phyloP scores from a whole-genome alignment of 1,284 basidiomycete species.

The Leccinum pachyderme region DNA sequence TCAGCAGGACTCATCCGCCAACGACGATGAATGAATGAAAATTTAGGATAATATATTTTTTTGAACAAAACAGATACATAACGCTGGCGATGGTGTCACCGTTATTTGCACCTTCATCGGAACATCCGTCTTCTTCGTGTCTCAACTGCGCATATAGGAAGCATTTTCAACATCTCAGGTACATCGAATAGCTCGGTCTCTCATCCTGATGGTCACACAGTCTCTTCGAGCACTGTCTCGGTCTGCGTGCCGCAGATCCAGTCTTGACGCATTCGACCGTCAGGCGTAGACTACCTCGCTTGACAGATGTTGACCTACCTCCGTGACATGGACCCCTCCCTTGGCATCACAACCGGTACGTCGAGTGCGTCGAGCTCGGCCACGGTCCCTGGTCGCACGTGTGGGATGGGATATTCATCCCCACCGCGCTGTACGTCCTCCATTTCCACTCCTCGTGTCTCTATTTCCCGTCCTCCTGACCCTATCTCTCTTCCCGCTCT shows the following conservation, averaged over 20 bases:
- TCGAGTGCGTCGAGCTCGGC: constrained; percentile 52
- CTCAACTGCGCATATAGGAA: constrained; percentile 40
- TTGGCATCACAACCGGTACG: constrained; percentile 55
- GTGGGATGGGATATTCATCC: constrained; percentile 54
- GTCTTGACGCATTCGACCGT: not conserved
- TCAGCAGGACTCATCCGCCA: too few relatives aligned
- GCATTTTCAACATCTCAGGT: constrained; percentile 71
- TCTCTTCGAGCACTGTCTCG: constrained; percentile 77
- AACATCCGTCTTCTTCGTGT: constrained; percentile 32
- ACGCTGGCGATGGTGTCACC: constrained; percentile 33
- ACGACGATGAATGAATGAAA: too few relatives aligned
- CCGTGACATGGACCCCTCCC: constrained; percentile 54
- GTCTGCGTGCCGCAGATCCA: constrained; percentile 21
- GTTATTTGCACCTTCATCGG: constrained; percentile 42
- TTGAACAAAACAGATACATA: too few relatives aligned
- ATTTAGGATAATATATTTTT: too few relatives aligned
- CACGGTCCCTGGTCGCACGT: constrained; percentile 61
- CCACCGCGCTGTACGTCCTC: constrained; percentile 42
- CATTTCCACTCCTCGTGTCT: not conserved
- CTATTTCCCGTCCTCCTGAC: not conserved
- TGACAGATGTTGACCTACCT: constrained; percentile 58
- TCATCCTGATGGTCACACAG: constrained; percentile 74
- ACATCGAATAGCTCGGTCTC: constrained; percentile 76
- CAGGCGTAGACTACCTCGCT: constrained; percentile 71
- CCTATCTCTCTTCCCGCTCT: not conserved